Evolutionary conservation across 2,329 filamentous ascomycete genomes (phyloP).

Genomic region (Karstenula rhodostoma): DNA sequence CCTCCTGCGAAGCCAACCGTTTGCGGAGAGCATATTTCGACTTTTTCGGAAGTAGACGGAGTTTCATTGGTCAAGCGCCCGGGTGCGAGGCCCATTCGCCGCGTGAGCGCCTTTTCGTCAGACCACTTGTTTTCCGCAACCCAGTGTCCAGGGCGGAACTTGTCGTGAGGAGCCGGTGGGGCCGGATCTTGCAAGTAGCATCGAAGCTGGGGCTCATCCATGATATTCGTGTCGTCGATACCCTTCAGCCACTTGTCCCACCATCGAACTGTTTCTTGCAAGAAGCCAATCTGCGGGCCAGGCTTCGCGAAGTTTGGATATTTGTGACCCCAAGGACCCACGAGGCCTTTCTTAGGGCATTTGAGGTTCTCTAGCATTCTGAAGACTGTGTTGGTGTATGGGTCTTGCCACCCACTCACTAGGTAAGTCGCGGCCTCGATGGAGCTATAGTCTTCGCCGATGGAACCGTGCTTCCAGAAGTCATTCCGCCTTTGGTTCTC

Average conservation of each 20-base stretch:
- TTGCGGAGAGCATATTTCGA: conserved; percentile 10
- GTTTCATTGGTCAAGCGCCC: conserved; percentile 5
- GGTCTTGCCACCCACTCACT: conserved; percentile 11
- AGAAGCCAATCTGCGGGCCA: conserved; percentile 9
- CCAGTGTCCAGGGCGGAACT: conserved; percentile 10
- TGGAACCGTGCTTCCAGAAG: conserved; percentile 14
- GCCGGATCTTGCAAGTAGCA: conserved; percentile 10
- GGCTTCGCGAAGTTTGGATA: conserved; percentile 13
- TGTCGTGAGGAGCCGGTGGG: conserved; percentile 10
- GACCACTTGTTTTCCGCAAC: conserved; percentile 9
- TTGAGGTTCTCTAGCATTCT: conserved; percentile 12
- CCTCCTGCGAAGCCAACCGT: conserved; percentile 11
- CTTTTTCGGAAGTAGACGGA: background rate
- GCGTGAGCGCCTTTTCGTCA: conserved; percentile 2
- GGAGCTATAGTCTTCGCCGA: conserved; percentile 8
- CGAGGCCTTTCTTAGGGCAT: conserved; percentile 11
- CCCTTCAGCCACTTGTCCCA: conserved; percentile 14
- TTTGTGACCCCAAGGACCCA: conserved; percentile 12
- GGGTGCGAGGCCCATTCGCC: background rate
- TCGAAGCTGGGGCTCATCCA: conserved; percentile 13
- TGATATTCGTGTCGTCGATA: conserved; percentile 10
- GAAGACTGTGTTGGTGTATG: conserved; percentile 11
- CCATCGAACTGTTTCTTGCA: conserved; percentile 14
- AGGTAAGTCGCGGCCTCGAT: conserved; percentile 12
- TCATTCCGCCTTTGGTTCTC: conserved; percentile 11